A percentile compares a stretch with the other conserved stretches of the same genome.
phyloP scores from a whole-genome alignment of 2,329 filamentous ascomycete genomes.

The Phialemoniopsis sp. region DNA sequence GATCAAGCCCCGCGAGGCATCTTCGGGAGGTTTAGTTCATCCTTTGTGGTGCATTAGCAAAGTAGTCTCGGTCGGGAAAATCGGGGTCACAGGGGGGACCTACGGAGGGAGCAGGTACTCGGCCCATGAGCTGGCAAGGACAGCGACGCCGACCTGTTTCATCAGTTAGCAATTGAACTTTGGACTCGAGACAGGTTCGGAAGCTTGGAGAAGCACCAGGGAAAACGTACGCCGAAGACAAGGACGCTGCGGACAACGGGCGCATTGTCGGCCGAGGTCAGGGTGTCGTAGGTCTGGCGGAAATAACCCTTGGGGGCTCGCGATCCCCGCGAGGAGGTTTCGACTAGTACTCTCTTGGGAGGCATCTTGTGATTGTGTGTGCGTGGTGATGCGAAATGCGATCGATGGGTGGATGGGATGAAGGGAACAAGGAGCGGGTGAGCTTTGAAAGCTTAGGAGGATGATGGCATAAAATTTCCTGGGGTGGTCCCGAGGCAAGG shows the following conservation, averaged over 20 bases:
- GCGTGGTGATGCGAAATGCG: neutral
- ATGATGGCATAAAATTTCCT: no score
- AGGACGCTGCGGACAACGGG: slow-evolving; percentile 58
- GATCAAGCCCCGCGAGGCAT: no score
- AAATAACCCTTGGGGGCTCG: slow-evolving; percentile 46
- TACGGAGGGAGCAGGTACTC: slow-evolving; percentile 53
- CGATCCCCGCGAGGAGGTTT: slow-evolving; percentile 36
- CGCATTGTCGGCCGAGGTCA: slow-evolving; percentile 60
- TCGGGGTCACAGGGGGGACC: neutral
- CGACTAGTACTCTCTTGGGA: slow-evolving; percentile 54
- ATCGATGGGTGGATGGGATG: neutral
- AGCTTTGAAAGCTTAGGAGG: neutral
- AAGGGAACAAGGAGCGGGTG: neutral
- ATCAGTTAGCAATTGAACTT: slow-evolving; percentile 1
- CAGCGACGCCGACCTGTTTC: slow-evolving; percentile 50
- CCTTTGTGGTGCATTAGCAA: no score
- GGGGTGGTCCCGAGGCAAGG: no score
- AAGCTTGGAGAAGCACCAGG: no score
- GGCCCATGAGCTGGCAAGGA: slow-evolving; percentile 55
- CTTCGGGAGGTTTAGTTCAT: no score
- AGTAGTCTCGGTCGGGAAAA: no score
- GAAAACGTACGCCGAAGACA: slow-evolving; percentile 50
- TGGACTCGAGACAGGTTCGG: neutral
- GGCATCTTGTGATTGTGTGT: slow-evolving; percentile 44
- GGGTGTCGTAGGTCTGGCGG: slow-evolving; percentile 47